Percentiles rank a stretch among this genome's conserved stretches.
These are phyloP conservation scores for Ostreobium quekettii DNA, from an alignment of 139 green algal species.

Conservation along the genomic window DNA sequence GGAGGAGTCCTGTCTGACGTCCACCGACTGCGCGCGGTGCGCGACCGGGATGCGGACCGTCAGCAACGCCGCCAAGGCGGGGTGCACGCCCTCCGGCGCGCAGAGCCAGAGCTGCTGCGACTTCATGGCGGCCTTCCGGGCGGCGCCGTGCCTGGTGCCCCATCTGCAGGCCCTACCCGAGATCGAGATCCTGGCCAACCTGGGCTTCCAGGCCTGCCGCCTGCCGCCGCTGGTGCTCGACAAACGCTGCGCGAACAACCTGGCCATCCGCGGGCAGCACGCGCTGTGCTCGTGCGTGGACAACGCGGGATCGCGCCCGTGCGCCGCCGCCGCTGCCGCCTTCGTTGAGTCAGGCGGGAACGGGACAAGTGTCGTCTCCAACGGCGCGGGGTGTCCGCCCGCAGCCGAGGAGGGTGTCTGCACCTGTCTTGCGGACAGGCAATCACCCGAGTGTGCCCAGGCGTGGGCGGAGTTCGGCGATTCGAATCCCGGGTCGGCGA, in stretches of 20 bases:
- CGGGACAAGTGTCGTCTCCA: not conserved
- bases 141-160: not conserved
- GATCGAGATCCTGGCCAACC: not conserved
- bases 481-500: not conserved
- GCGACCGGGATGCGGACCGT: not conserved
- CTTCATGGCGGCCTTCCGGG: not conserved
- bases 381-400: not conserved
- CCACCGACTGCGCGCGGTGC: not conserved
- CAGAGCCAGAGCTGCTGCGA: not conserved
- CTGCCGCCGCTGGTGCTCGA: not conserved
- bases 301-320: not conserved
- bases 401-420: slow-evolving; percentile 8
- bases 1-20: not conserved
- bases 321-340: too few relatives aligned
- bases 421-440: not conserved
- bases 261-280: not conserved
- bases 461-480: not conserved
- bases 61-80: not conserved
- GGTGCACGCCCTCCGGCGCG: slow-evolving; percentile 3
- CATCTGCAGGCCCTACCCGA: not conserved
- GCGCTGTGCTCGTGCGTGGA: not conserved
- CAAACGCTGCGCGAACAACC: not conserved
- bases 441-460: not conserved
- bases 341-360: not conserved
- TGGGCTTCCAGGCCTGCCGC: not conserved